Conservation (phyloP, 1,284 basidiomycete genomes). For the Fomitopsis schrenkii region DNA sequence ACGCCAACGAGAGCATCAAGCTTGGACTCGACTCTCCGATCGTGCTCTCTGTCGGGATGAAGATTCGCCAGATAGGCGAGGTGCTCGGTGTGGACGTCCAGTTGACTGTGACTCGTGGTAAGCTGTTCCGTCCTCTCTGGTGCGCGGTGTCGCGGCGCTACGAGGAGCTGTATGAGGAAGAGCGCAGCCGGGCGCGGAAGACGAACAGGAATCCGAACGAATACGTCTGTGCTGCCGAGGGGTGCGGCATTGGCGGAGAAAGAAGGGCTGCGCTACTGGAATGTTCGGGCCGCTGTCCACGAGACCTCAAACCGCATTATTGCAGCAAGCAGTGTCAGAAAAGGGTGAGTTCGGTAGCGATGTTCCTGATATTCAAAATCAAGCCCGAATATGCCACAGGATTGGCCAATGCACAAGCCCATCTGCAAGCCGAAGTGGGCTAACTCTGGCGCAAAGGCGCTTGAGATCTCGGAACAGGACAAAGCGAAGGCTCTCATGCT, state of each 20-base stretch:
- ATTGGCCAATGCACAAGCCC: conserved; percentile 8
- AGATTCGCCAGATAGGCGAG: conserved; percentile 5
- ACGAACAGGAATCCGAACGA: background rate
- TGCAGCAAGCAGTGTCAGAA: conserved; percentile 11
- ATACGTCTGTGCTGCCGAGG: background rate
- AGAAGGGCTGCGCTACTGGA: background rate
- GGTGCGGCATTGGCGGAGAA: background rate
- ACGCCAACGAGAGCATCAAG: conserved; percentile 11
- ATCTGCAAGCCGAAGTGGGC: conserved; percentile 1
- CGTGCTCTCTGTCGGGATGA: conserved; percentile 4
- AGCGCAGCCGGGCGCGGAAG: background rate
- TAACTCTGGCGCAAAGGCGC: background rate
- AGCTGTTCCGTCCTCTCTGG: conserved; percentile 6
- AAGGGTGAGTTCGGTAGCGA: background rate
- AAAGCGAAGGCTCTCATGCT: background rate
- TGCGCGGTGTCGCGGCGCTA: conserved; percentile 1
- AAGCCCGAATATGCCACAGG: background rate
- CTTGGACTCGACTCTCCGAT: conserved; percentile 6
- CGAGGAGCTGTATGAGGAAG: background rate
- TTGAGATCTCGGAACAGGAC: background rate
- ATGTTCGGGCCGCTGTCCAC: conserved; percentile 10
- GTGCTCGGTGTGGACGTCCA: conserved; percentile 2
- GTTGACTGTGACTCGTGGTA: background rate
- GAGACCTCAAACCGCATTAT: conserved; percentile 11
- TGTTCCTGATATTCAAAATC: background rate